Percentiles rank a stretch among this genome's conserved stretches.
Conservation (phyloP, 805 yeast species). For the Barnettozyma populi region DNA sequence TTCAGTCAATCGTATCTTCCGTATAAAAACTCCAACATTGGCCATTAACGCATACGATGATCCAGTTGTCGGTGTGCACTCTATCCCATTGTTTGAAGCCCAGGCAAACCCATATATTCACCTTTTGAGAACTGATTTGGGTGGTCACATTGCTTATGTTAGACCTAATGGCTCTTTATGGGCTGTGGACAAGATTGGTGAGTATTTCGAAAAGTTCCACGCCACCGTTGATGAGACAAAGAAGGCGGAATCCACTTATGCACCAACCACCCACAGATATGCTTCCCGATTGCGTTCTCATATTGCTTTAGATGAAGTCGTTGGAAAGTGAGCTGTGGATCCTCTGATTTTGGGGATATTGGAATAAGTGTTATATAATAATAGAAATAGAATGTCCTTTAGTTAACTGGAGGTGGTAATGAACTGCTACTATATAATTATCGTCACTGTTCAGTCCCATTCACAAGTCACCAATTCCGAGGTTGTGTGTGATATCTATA, state of each 20-base stretch:
- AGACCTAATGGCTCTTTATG: conserved; percentile 41
- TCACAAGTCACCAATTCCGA: no score
- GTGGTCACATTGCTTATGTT: conserved; percentile 64
- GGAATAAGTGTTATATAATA: neutral
- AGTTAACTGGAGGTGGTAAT: neutral
- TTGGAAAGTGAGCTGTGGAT: neutral
- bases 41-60: conserved; percentile 62
- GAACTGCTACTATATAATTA: no score
- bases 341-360: neutral
- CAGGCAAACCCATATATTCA: conserved; percentile 52
- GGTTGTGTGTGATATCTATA: no score
- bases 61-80: conserved; percentile 51
- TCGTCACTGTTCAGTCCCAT: no score
- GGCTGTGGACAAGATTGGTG: conserved; percentile 38
- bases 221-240: conserved; percentile 25
- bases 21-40: conserved; percentile 56
- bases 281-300: conserved; percentile 11
- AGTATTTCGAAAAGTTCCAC: conserved; percentile 36
- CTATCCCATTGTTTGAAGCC: conserved; percentile 47
- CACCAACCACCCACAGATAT: conserved; percentile 14
- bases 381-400: neutral
- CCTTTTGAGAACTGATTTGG: conserved; percentile 53
- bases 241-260: conserved; percentile 15
- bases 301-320: neutral
- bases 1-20: conserved; percentile 49